phyloP scores from a whole-genome alignment of 1,139 yeast species.

The Suhomyces chickasaworum region DNA sequence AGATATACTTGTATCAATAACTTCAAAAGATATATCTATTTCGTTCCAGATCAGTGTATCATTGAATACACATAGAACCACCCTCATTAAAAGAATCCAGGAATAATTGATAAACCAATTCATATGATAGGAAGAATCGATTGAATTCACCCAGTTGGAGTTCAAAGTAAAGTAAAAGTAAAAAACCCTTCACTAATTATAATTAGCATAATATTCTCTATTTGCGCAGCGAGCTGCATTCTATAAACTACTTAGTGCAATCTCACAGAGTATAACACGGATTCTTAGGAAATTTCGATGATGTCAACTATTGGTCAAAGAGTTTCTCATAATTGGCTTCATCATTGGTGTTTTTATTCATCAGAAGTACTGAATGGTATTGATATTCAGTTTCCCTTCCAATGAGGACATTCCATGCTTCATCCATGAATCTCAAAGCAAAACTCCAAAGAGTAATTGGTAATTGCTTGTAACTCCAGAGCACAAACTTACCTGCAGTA shows the following conservation, averaged over 20 bases:
- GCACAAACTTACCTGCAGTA: slow-evolving; percentile 68
- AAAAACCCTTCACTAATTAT: too few species aligned
- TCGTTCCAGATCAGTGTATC: too few species aligned
- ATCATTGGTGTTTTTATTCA: slow-evolving; percentile 5
- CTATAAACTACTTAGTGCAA: slow-evolving; percentile 1
- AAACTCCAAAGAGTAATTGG: slow-evolving; percentile 64
- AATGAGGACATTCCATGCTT: slow-evolving; percentile 74
- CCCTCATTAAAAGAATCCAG: too few species aligned
- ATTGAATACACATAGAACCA: too few species aligned
- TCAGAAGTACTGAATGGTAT: slow-evolving; percentile 15
- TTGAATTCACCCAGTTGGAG: too few species aligned
- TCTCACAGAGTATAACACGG: not conserved
- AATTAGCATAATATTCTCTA: slow-evolving; percentile 1
- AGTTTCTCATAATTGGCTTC: slow-evolving; percentile 9
- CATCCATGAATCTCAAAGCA: slow-evolving; percentile 48
- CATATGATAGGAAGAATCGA: too few species aligned
- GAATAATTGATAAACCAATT: too few species aligned
- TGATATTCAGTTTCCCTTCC: slow-evolving; percentile 45
- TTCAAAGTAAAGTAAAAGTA: too few species aligned
- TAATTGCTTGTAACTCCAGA: slow-evolving; percentile 65
- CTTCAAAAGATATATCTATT: too few species aligned
- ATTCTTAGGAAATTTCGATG: not conserved
- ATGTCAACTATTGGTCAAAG: slow-evolving; percentile 1
- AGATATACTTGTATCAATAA: too few species aligned
- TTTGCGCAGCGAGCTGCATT: slow-evolving; percentile 9